Percentiles rank a stretch among this genome's conserved stretches.
phyloP scores from a whole-genome alignment of 129 eudicot genomes.

The Centaurea solstitialis region DNA sequence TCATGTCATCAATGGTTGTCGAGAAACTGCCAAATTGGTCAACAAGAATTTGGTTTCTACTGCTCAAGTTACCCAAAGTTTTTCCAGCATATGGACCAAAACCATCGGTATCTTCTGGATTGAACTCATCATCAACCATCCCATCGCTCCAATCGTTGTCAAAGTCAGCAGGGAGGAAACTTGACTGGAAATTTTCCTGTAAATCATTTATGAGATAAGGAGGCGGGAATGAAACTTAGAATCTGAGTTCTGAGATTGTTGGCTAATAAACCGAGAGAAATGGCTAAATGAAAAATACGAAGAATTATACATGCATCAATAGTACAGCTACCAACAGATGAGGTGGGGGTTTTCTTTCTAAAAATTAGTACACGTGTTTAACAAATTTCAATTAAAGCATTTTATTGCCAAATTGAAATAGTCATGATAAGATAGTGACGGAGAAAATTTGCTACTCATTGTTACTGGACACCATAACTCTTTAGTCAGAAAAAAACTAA shows the following conservation, averaged over 20 bases:
- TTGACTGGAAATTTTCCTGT: constrained; percentile 57
- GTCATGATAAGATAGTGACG: neutral
- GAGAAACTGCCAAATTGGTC: constrained; percentile 53
- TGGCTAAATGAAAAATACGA: neutral
- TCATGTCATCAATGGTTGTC: constrained; percentile 52
- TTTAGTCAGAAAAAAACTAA: neutral
- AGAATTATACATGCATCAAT: neutral
- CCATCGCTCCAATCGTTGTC: constrained; percentile 36
- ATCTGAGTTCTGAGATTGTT: neutral
- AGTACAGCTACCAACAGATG: neutral
- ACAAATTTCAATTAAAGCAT: neutral
- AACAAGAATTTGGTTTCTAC: constrained; percentile 51
- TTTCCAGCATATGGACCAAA: constrained; percentile 43
- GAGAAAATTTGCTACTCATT: neutral
- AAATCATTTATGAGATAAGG: constrained; percentile 19
- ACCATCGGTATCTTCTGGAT: constrained; percentile 55
- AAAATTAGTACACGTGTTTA: neutral
- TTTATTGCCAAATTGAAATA: neutral
- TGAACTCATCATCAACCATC: constrained; percentile 35
- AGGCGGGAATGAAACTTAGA: neutral
- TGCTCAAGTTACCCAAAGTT: constrained; percentile 47
- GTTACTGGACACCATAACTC: neutral
- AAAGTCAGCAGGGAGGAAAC: constrained; percentile 33
- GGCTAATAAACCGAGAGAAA: neutral
- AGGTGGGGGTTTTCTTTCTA: neutral